Evolutionary conservation across 2,329 filamentous ascomycete species (phyloP), one percentile per base, ranked within the genome.

Genomic region (Neofusicoccum kwambonambiense): DNA sequence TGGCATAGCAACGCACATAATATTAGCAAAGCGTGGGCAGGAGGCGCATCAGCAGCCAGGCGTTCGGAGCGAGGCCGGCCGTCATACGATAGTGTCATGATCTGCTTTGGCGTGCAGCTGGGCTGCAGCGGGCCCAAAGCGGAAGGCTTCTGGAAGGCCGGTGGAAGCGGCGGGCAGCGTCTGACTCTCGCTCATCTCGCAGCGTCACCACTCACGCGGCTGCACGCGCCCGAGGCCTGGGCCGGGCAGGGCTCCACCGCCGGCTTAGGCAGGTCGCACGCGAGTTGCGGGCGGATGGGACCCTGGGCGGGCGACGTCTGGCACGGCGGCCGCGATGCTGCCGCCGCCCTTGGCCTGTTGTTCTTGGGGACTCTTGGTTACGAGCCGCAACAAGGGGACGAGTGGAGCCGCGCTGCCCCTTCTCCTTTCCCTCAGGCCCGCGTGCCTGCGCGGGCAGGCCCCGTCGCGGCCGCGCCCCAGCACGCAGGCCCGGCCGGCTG

Each of bases 1-100:
- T 47, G 56, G 56, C 42, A 60, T 60, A 60, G 56, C 56, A 60
- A 47, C 56, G 56, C 27, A 19, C 41, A 47, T 47, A 47, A 37
- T 60, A 60, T 60, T 60, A 45, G 56, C 41, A 37, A 60, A 57
- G 37, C 17, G 47, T 8, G 22, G 39, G 54, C 54, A 54, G 50
- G 52, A 15, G 37, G 52, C 51, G 51, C 51, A 54, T 54, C 52
- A 31, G 52, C 52, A 42, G 37, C 51, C 17, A 34, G 39, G 57
- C 42, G 57, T 47, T 61, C 57, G 45, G 42, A n/a, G 42, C 15
- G 57, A 15, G 42, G 42, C 13, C 57, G 42, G 58, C 58, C 58
- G 58, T 62, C 58, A 62, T 62, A 62, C 58, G 58, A 62, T 51
- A 51, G 58, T 62, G 58, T 51, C 47, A 51, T 62, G 58, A 62